Conservation (phyloP, 2,329 filamentous ascomycete genomes). For the Fusarium sp. region DNA sequence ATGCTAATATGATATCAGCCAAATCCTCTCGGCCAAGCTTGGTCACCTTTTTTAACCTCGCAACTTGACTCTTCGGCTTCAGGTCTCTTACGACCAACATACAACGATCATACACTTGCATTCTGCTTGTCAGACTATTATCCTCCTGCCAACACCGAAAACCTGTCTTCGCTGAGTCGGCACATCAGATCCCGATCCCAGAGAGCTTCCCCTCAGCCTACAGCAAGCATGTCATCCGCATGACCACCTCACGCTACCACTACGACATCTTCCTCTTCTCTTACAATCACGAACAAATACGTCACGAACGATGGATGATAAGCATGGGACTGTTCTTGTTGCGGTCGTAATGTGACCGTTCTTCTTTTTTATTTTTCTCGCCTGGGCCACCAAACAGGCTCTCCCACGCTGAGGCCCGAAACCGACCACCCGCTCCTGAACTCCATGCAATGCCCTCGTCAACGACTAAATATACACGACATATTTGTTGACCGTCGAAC, state of each 20-base stretch:
- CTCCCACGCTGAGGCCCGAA: conserved; percentile 44
- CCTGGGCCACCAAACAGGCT: conserved; percentile 39
- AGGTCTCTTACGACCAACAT: background rate
- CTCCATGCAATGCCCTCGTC: conserved; percentile 52
- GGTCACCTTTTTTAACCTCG: conserved; percentile 16
- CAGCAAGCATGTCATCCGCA: conserved; percentile 20
- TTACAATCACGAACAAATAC: background rate
- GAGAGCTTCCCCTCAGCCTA: conserved; percentile 36
- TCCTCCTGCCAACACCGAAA: background rate
- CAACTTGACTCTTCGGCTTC: conserved; percentile 9
- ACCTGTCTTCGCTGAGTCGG: conserved; percentile 4
- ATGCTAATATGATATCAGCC: conserved; percentile 31
- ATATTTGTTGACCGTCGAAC: background rate
- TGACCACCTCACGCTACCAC: conserved; percentile 17
- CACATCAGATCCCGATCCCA: conserved; percentile 3
- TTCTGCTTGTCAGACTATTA: background rate
- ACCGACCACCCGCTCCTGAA: conserved; percentile 48
- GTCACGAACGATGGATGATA: conserved; percentile 1
- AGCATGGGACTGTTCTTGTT: conserved; percentile 8
- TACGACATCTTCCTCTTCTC: background rate
- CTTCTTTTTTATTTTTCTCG: conserved; percentile 41
- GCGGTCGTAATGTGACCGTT: conserved; percentile 33
- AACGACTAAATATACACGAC: conserved; percentile 44
- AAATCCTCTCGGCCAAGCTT: conserved; percentile 34
- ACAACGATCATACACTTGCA: background rate